A percentile compares a stretch with the other conserved stretches of the same genome.
Evolutionary conservation across 495 filamentous ascomycete genomes (phyloP).

Genomic region (Penicillium malachiteum): DNA sequence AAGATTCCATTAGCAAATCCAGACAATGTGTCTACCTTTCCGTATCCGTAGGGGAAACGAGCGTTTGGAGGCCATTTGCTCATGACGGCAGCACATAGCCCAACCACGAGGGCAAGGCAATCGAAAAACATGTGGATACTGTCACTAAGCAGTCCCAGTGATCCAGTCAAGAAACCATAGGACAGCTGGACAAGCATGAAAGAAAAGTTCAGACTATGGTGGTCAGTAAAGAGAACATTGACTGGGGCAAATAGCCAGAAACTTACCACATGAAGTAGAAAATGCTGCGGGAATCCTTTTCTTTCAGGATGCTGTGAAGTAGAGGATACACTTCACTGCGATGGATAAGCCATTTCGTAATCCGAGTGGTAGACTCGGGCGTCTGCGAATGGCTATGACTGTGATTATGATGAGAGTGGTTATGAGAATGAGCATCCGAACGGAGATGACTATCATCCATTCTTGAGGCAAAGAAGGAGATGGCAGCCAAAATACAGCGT

Average conservation of each 20-base stretch:
- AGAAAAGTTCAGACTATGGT: slow-evolving; percentile 75
- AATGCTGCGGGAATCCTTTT: slow-evolving; percentile 92
- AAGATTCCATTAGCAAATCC: slow-evolving; percentile 98
- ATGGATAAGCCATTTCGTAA: slow-evolving; percentile 65
- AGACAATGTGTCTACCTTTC: slow-evolving; percentile 93
- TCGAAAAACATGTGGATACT: slow-evolving; percentile 99
- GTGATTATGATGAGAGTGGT: slow-evolving; percentile 27
- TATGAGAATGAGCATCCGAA: slow-evolving; percentile 31
- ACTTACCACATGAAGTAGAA: slow-evolving; percentile 93
- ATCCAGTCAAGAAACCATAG: slow-evolving; percentile 90
- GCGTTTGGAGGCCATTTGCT: slow-evolving; percentile 93
- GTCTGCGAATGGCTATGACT: slow-evolving; percentile 41
- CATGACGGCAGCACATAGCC: slow-evolving; percentile 92
- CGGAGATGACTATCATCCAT: slow-evolving; percentile 38
- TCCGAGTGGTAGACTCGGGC: slow-evolving; percentile 44
- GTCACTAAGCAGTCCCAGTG: slow-evolving; percentile 89
- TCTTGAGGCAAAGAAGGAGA: slow-evolving; percentile 36
- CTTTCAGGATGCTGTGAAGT: slow-evolving; percentile 78
- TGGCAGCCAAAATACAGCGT: slow-evolving; percentile 29
- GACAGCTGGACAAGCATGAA: slow-evolving; percentile 96
- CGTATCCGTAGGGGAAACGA: slow-evolving; percentile 90
- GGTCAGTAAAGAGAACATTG: slow-evolving; percentile 11
- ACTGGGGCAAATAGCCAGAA: not conserved
- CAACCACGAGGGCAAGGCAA: slow-evolving; percentile 87
- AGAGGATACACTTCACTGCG: slow-evolving; percentile 69